phyloP scores from a whole-genome alignment of 1,284 basidiomycete genomes.

The Takashimella tepidaria region DNA sequence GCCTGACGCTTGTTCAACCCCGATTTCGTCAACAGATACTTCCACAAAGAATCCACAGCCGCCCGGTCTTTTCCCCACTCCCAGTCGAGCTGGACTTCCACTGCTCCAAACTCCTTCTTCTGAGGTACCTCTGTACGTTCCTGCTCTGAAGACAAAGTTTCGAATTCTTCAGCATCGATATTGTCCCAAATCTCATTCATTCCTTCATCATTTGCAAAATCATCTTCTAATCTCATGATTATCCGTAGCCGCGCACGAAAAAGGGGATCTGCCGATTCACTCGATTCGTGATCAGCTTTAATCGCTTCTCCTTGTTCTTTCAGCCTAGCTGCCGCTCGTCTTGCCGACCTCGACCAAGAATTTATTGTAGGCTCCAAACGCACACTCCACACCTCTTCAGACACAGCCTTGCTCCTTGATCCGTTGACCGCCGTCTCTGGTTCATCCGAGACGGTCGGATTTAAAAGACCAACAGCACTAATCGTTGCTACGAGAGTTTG shows the following conservation, averaged over 20 bases:
- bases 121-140: too few relatives aligned
- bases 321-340: slow-evolving; percentile 51
- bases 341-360: slow-evolving; percentile 69
- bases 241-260: slow-evolving; percentile 24
- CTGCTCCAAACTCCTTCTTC: neutral
- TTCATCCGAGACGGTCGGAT: neutral
- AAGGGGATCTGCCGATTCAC: slow-evolving; percentile 18
- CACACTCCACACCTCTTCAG: slow-evolving; percentile 19
- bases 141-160: too few relatives aligned
- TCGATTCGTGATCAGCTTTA: neutral
- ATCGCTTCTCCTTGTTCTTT: neutral
- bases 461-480: neutral
- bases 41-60: slow-evolving; percentile 64
- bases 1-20: slow-evolving; percentile 18
- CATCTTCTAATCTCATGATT: slow-evolving; percentile 6
- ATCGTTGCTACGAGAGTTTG: neutral
- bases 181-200: slow-evolving; percentile 3
- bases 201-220: slow-evolving; percentile 8
- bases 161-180: too few relatives aligned
- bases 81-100: slow-evolving; percentile 57
- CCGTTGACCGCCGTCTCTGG: neutral
- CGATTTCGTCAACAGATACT: slow-evolving; percentile 54
- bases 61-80: slow-evolving; percentile 57
- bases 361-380: slow-evolving; percentile 53
- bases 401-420: neutral